A percentile compares a stretch with the other conserved stretches of the same genome.
Evolutionary conservation across 148 eudicot species (phyloP).

Genomic region (Persicaria tinctoria): DNA sequence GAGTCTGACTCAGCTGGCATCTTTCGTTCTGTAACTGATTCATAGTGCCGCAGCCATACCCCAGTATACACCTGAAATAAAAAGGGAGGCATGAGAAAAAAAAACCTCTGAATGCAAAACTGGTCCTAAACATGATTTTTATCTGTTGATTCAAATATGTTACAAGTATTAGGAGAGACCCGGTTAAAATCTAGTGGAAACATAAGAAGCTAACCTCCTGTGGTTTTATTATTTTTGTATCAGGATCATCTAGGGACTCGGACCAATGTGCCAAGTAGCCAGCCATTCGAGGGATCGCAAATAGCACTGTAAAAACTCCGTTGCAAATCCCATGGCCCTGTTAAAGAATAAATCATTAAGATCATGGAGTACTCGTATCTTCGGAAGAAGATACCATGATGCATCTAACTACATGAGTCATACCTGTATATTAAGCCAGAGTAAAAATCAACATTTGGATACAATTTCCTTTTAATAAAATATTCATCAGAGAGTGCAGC

Average conservation of each 20-base stretch:
- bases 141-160: not conserved
- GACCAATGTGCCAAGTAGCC: too few species aligned
- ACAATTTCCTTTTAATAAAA: not conserved
- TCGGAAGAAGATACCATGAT: not conserved
- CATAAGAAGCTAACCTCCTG: constrained; percentile 48
- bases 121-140: not conserved
- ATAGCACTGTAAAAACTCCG: too few species aligned
- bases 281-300: too few species aligned
- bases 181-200: not conserved
- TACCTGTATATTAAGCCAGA: constrained; percentile 96
- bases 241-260: too few species aligned
- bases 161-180: not conserved
- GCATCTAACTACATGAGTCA: not conserved
- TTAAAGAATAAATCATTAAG: too few species aligned
- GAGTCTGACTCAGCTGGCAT: constrained; percentile 33
- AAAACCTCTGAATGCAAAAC: not conserved
- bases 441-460: constrained; percentile 33
- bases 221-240: constrained; percentile 20
- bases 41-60: too few species aligned
- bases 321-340: too few species aligned
- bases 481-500: constrained; percentile 96
- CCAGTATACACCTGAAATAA: constrained; percentile 53
- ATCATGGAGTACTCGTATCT: not conserved
- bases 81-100: not conserved
- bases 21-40: constrained; percentile 30